Base-by-base conservation (phyloP, 345 rosid species). In the Tarenaya hassleriana region DNA sequence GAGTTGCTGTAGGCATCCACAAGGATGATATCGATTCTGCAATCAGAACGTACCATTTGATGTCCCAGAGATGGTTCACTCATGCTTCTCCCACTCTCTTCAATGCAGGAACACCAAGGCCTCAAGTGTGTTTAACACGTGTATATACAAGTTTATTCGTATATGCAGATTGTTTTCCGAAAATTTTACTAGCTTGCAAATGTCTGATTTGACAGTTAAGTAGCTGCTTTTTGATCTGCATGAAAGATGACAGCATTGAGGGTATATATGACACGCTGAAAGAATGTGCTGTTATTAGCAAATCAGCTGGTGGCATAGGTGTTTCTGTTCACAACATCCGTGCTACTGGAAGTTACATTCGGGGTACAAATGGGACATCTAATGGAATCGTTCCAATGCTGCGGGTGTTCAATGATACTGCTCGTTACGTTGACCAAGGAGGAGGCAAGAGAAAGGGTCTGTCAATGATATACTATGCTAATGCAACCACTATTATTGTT, bases 71-170 rank as follows among this genome's bases (percentile, higher is more conserved):
- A 34, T 85, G 92, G 97, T 89, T 89, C 68, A 89, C 95, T 58
- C 97, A 86, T 79, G 97, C 97, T 38, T 83, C 95, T 48, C 95
- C 97, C 34, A 89, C 95, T 9, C 94, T 89, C 54, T 89, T 86
- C 63, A 89, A 89, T 61, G 87, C 87, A 7, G 96, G 97, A 42
- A 90, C 96, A 10, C 95, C 94, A 42, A 86, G 86, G 70, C 84
- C 95, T 10, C 97, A 86, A 55, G 94, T 86, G 59, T 24, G 29
- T n/a, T n/a, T n/a, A 72, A 47, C 41, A 8, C 19, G 10, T 40
- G 27, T 41, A 11, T 21, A 49, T 24, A 24, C 29, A 24, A 24
- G 29, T 24, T 1, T 10, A 6, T 41, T 34, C n/a, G 15, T 46
- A 7, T 32, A 19, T 4, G 10, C 8, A 1, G 6, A 0, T 34